Percentiles rank a stretch among this genome's conserved stretches.
Conservation (phyloP, 2,329 filamentous ascomycete genomes). For the Ascochyta lentis region DNA sequence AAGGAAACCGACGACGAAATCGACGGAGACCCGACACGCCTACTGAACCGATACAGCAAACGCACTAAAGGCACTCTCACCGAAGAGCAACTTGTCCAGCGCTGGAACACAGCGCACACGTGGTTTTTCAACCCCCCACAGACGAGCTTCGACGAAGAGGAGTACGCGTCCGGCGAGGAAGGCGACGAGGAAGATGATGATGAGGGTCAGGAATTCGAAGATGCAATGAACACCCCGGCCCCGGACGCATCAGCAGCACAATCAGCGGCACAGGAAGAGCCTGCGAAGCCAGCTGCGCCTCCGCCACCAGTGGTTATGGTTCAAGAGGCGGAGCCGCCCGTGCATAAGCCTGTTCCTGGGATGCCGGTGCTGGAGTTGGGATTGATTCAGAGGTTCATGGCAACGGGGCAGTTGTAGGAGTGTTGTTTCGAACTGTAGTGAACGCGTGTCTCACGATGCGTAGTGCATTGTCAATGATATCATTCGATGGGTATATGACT, state of each 20-base stretch:
- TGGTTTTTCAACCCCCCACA: slow-evolving; percentile 26
- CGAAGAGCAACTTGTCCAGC: slow-evolving; percentile 28
- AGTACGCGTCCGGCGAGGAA: slow-evolving; percentile 24
- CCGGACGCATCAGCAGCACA: slow-evolving; percentile 4
- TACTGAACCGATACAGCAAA: slow-evolving; percentile 20
- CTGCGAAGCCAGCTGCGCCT: slow-evolving; percentile 1
- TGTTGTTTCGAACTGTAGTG: background rate
- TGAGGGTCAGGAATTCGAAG: slow-evolving; percentile 28
- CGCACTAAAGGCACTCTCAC: slow-evolving; percentile 27
- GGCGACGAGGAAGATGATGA: slow-evolving; percentile 26
- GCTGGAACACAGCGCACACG: slow-evolving; percentile 31
- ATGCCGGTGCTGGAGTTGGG: slow-evolving; percentile 32
- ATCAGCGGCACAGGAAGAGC: slow-evolving; percentile 4
- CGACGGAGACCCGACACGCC: slow-evolving; percentile 13
- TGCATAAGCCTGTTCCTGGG: slow-evolving; percentile 22
- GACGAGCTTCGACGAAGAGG: slow-evolving; percentile 8
- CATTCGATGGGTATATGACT: slow-evolving; percentile 11
- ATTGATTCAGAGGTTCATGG: slow-evolving; percentile 34
- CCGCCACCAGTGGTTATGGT: slow-evolving; percentile 12
- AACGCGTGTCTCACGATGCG: too few relatives aligned
- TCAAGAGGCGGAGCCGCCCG: slow-evolving; percentile 11
- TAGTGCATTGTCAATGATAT: background rate
- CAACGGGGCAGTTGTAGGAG: slow-evolving; percentile 23
- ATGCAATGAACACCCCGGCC: slow-evolving; percentile 26
- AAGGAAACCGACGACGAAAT: slow-evolving; percentile 22